A percentile compares a stretch with the other conserved stretches of the same genome.
Conservation (phyloP, 768 basidiomycete genomes). For the Agrocybe praecox region DNA sequence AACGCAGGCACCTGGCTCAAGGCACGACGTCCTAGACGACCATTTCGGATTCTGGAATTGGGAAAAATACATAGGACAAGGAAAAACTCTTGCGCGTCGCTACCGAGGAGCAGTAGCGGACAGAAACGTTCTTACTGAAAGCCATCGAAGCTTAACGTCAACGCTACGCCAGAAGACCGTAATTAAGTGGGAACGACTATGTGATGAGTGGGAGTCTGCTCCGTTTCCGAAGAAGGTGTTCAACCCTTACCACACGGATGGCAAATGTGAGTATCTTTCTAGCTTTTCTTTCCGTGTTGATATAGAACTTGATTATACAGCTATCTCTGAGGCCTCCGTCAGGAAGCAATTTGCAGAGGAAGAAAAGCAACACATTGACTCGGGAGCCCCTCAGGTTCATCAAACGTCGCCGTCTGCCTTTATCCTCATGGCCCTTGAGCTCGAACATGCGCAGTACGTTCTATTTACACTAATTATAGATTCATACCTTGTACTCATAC, state of each 20-base stretch:
- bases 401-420: background rate
- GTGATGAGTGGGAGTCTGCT: conserved; percentile 3
- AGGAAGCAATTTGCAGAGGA: background rate
- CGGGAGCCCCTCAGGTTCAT: background rate
- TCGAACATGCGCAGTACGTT: conserved; percentile 6
- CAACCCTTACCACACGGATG: conserved; percentile 1
- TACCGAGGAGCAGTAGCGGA: background rate
- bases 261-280: background rate
- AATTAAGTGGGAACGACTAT: background rate
- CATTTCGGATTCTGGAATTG: conserved; percentile 3
- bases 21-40: background rate
- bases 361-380: background rate
- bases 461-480: background rate
- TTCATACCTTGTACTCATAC: conserved; percentile 7
- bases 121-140: background rate
- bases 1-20: background rate
- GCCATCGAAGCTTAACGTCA: background rate
- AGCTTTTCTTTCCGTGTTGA: background rate
- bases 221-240: background rate
- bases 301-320: background rate
- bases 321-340: background rate
- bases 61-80: background rate
- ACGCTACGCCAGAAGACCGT: background rate
- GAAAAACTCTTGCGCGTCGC: background rate
- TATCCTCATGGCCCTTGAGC: background rate